Evolutionary conservation across 257 asterid species (phyloP).

Genomic region (Petrea volubilis): DNA sequence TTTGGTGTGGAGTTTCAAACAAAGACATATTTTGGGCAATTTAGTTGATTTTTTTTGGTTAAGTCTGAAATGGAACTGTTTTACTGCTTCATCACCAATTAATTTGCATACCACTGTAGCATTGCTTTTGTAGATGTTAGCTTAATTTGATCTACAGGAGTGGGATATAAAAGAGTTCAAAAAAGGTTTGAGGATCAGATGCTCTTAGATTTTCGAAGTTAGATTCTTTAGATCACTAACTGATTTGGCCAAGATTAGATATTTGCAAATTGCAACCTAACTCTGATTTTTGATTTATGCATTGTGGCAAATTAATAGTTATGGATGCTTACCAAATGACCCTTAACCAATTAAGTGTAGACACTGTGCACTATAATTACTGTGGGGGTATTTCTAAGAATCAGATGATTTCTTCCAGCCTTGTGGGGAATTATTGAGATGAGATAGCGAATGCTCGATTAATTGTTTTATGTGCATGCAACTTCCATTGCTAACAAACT

Average conservation of each 20-base stretch:
- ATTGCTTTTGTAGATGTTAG: constrained; percentile 16
- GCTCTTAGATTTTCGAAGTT: not conserved
- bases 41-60: constrained; percentile 12
- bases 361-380: not conserved
- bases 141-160: constrained; percentile 13
- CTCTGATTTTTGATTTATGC: constrained; percentile 4
- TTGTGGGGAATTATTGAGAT: not conserved
- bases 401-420: not conserved
- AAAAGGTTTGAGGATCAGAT: constrained; percentile 13
- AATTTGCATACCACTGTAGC: not conserved
- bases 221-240: constrained; percentile 9
- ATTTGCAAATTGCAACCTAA: constrained; percentile 8
- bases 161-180: not conserved
- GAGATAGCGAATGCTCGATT: not conserved
- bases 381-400: not conserved
- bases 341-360: not conserved
- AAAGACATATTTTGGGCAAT: not conserved
- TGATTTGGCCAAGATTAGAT: constrained; percentile 9
- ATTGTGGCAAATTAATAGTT: constrained; percentile 6
- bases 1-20: not conserved
- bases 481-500: not conserved
- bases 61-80: not conserved
- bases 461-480: not conserved
- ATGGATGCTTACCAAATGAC: not conserved
- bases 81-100: not conserved